phyloP scores from a whole-genome alignment of 1,139 yeast species.

The Hansenula lynferdii region DNA sequence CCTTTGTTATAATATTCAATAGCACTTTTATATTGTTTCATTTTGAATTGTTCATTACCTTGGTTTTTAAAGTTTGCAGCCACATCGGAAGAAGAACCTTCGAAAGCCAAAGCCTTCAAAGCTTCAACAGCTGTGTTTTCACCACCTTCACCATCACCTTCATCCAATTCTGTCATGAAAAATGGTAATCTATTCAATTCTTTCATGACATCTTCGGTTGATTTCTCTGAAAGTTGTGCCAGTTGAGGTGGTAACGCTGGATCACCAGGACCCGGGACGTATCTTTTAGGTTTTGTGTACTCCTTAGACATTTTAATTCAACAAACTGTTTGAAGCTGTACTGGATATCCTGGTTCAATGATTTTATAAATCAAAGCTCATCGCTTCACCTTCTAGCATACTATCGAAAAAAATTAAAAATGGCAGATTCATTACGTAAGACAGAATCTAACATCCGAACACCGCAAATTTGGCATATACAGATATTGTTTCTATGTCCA shows the following conservation, averaged over 20 bases:
- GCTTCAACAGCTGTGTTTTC: conserved; percentile 80
- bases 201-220: conserved; percentile 70
- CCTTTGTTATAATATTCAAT: conserved; percentile 78
- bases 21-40: conserved; percentile 70
- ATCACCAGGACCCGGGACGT: conserved; percentile 71
- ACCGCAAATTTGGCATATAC: too few relatives aligned
- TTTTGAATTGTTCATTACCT: conserved; percentile 83
- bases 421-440: too few relatives aligned
- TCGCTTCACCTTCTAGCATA: too few relatives aligned
- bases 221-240: conserved; percentile 56
- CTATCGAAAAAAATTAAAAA: too few relatives aligned
- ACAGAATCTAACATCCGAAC: too few relatives aligned
- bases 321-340: too few relatives aligned
- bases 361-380: too few relatives aligned
- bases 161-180: conserved; percentile 88
- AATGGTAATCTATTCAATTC: conserved; percentile 87
- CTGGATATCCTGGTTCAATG: too few relatives aligned
- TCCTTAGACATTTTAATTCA: conserved; percentile 9
- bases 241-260: conserved; percentile 84
- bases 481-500: too few relatives aligned
- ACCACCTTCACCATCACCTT: conserved; percentile 73
- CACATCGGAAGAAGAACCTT: conserved; percentile 91
- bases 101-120: conserved; percentile 84
- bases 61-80: conserved; percentile 89
- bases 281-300: conserved; percentile 36